Evolutionary conservation across 352 stramenopile genomes (phyloP), one percentile per base, ranked within the genome.

Genomic region (Phytophthora syringae): DNA sequence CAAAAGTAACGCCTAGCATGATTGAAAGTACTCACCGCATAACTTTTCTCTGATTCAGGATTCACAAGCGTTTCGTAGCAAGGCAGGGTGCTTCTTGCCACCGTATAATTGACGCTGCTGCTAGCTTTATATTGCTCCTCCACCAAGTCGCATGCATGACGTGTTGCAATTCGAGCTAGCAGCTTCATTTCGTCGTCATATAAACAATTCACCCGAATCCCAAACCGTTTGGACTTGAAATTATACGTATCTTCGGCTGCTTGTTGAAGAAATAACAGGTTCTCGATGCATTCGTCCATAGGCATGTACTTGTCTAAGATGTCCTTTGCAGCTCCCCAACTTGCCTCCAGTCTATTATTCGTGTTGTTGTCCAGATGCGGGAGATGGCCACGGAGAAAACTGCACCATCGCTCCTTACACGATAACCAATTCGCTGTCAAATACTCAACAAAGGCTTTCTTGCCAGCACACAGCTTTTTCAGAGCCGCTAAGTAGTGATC

Each of bases 301-400:
- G 54, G 11, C 15, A 55, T 44, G 27, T 57, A 15, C 22, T 21
- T 22, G 9, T 22, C 22, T 5, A 59, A 25, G 2, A 64, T n/a
- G 36, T 49, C 32, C 32, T 66, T 66, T 5, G 30, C 24, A 11
- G 48, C 37, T 5, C 37, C 48, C 36, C 57, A 65, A 10, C 39
- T 44, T 15, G 36, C 47, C 28, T 57, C 49, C 1, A 59, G n/a
- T 10, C 58, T 15, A 32, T 54, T 59, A 28, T 49, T 66, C 1
- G 49, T 60, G 49, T 66, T 67, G n/a, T 67, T 60, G 10, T 44
- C 39, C 5, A 67, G 34, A 28, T 67, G 48, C 11, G 50, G 28
- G 5, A 59, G 37, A 25, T 60, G 9, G 15, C 36, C 48, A 10
- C 59, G 22, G 0, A 55, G 30, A 50, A 59, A 60, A 34, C 7